Percentiles rank a stretch among this genome's conserved stretches.
Conservation (phyloP, 495 filamentous ascomycete genomes). For the Xylaria telfairii region DNA sequence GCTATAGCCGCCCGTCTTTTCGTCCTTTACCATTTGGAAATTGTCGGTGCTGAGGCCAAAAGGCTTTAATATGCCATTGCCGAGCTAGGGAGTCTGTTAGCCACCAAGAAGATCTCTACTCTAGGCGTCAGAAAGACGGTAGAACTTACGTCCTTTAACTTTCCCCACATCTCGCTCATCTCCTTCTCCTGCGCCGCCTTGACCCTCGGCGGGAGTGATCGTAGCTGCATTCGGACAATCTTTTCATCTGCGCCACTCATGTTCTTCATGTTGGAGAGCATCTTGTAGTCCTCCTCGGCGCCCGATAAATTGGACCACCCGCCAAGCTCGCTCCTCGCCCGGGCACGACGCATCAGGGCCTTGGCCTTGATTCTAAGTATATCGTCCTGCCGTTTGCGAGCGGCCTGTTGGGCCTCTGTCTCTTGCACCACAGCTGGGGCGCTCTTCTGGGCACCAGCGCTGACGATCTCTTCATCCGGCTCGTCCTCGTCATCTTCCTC, state of each 20-base stretch:
- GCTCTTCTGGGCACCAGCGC: slow-evolving; percentile 57
- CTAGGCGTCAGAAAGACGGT: background rate
- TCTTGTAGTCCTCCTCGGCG: slow-evolving; percentile 78
- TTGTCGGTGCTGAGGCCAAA: slow-evolving; percentile 93
- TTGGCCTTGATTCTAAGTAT: slow-evolving; percentile 83
- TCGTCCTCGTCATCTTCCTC: slow-evolving; percentile 55
- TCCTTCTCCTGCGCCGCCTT: slow-evolving; percentile 82
- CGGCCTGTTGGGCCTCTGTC: slow-evolving; percentile 36
- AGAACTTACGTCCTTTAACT: slow-evolving; percentile 80
- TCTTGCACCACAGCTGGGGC: slow-evolving; percentile 50
- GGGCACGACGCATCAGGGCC: slow-evolving; percentile 82
- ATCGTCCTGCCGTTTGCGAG: slow-evolving; percentile 57
- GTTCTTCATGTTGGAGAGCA: slow-evolving; percentile 59
- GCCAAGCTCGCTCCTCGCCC: slow-evolving; percentile 70
- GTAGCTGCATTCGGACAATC: slow-evolving; percentile 69
- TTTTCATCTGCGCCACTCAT: slow-evolving; percentile 68
- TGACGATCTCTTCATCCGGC: slow-evolving; percentile 63
- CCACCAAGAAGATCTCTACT: too few species aligned
- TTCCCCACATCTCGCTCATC: slow-evolving; percentile 94
- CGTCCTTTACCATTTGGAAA: slow-evolving; percentile 92
- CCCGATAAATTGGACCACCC: slow-evolving; percentile 84
- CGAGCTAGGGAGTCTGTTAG: slow-evolving; percentile 59
- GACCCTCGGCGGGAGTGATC: slow-evolving; percentile 66
- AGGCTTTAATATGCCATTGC: slow-evolving; percentile 88
- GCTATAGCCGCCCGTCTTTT: slow-evolving; percentile 87